These are phyloP conservation scores for Neltuma alba DNA, from an alignment of 306 rosid genomes.

Conservation along the genomic window DNA sequence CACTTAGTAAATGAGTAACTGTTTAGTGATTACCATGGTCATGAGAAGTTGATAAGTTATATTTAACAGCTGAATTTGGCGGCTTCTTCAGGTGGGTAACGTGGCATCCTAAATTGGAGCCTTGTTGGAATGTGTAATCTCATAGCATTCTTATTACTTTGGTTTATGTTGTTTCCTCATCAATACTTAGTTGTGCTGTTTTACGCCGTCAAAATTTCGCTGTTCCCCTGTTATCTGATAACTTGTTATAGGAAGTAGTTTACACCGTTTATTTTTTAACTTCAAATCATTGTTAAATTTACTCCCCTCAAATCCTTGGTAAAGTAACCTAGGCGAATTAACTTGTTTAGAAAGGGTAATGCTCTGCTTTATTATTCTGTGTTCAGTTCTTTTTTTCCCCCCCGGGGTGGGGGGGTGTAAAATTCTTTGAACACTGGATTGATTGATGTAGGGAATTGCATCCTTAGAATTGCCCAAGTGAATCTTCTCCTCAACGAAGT, in stretches of 20 bases:
- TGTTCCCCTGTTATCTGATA: not conserved
- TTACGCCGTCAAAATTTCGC: not conserved
- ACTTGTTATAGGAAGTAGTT: not conserved
- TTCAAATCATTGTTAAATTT: not conserved
- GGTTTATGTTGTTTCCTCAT: not conserved
- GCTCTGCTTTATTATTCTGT: not conserved
- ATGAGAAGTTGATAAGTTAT: not conserved
- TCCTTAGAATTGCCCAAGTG: not conserved
- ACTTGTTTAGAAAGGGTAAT: not conserved
- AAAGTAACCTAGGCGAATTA: not conserved
- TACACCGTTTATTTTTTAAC: not conserved
- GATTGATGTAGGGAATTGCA: not conserved
- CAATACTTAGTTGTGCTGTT: not conserved
- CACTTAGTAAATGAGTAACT: not conserved
- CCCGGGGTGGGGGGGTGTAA: not conserved
- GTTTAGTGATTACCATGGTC: not conserved
- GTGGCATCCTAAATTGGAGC: not conserved
- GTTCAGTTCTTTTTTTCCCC: not conserved
- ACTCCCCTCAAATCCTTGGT: too few species aligned
- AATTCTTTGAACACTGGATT: not conserved
- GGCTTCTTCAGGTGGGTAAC: not conserved
- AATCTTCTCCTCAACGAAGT: not conserved
- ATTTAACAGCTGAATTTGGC: not conserved
- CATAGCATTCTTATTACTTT: conserved; percentile 8
- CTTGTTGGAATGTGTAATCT: conserved; percentile 15